These are phyloP conservation scores for Dimocarpus longan DNA, from an alignment of 345 rosid species.

Conservation along the genomic window DNA sequence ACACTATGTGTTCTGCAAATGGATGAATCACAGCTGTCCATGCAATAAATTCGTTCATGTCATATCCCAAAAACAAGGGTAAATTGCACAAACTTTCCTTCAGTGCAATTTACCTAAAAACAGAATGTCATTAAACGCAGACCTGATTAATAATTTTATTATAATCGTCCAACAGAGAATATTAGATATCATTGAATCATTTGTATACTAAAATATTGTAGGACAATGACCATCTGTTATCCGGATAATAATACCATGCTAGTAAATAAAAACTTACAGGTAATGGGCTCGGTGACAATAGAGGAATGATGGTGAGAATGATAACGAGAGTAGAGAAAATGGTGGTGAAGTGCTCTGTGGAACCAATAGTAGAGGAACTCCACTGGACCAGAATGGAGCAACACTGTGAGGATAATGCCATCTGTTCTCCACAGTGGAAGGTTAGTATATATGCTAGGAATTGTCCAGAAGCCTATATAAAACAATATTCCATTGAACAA, in stretches of 20 bases:
- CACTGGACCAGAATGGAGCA: constrained; percentile 48
- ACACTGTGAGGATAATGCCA: constrained; percentile 35
- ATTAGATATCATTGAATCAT: neutral
- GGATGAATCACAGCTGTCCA: constrained; percentile 57
- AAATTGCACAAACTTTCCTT: too few species aligned
- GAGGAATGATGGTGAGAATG: constrained; percentile 70
- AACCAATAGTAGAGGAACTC: constrained; percentile 65
- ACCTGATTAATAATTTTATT: too few species aligned
- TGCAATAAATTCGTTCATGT: neutral
- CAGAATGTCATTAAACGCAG: too few species aligned
- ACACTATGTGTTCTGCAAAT: constrained; percentile 48
- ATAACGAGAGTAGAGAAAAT: constrained; percentile 55
- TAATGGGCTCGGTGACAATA: constrained; percentile 53
- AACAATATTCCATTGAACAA: constrained; percentile 39
- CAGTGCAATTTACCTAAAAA: too few species aligned
- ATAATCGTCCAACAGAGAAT: neutral
- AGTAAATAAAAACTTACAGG: constrained; percentile 32
- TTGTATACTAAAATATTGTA: too few species aligned
- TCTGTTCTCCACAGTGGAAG: constrained; percentile 50
- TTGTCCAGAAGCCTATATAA: constrained; percentile 18
- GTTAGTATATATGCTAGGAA: constrained; percentile 27
- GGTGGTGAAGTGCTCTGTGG: constrained; percentile 60
- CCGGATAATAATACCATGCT: too few species aligned
- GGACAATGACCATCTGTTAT: too few species aligned
- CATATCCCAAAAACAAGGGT: neutral